A percentile compares a stretch with the other conserved stretches of the same genome.
phyloP scores from a whole-genome alignment of 106 monocot species.

The Dioscorea dumetorum region DNA sequence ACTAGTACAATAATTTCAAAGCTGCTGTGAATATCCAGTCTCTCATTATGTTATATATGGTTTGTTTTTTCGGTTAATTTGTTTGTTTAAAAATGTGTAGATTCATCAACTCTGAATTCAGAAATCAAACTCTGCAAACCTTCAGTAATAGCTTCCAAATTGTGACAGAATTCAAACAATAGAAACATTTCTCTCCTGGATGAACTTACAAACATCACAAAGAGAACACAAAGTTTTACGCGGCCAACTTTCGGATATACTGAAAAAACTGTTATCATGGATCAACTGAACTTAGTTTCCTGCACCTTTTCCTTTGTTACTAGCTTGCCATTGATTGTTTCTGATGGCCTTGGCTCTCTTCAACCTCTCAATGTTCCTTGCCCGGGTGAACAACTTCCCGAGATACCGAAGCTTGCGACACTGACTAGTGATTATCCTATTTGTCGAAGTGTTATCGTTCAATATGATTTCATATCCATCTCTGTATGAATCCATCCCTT shows the following conservation, averaged over 20 bases:
- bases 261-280: too few relatives aligned
- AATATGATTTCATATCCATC: slow-evolving; percentile 87
- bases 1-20: too few relatives aligned
- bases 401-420: slow-evolving; percentile 47
- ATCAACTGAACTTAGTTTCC: slow-evolving; percentile 2
- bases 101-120: too few relatives aligned
- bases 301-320: background rate
- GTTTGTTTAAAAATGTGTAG: too few relatives aligned
- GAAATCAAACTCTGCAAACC: too few relatives aligned
- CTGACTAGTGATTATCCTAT: slow-evolving; percentile 41
- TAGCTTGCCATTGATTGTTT: slow-evolving; percentile 11
- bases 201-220: slow-evolving; percentile 22
- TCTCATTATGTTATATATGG: too few relatives aligned
- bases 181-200: slow-evolving; percentile 16
- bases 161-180: too few relatives aligned
- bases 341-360: slow-evolving; percentile 32
- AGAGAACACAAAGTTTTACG: background rate
- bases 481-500: slow-evolving; percentile 68
- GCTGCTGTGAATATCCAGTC: too few relatives aligned
- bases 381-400: slow-evolving; percentile 29
- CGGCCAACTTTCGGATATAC: too few relatives aligned
- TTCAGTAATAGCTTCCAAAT: too few relatives aligned
- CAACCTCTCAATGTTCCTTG: slow-evolving; percentile 17
- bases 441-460: slow-evolving; percentile 39
- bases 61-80: too few relatives aligned